These are phyloP conservation scores for Entrophospora sp. DNA, from an alignment of 192 early-diverging fungal species.

Conservation along the genomic window DNA sequence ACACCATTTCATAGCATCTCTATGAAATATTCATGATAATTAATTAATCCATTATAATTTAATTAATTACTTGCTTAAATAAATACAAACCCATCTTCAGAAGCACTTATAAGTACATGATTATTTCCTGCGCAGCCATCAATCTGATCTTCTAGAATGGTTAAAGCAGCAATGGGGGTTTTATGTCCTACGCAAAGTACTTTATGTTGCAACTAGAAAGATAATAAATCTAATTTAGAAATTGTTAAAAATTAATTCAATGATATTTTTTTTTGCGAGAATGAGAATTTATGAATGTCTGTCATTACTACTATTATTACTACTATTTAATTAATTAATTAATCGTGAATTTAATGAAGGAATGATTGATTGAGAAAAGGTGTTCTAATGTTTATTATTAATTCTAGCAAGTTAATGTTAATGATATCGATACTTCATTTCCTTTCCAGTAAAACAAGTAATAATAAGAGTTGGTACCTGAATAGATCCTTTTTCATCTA, in stretches of 20 bases:
- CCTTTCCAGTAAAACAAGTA: no score
- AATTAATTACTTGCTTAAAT: slow-evolving; percentile 3
- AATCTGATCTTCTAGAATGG: slow-evolving; percentile 29
- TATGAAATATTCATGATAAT: slow-evolving; percentile 34
- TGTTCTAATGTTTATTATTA: no score
- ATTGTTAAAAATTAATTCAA: neutral
- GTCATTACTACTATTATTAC: neutral
- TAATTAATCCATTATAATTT: neutral
- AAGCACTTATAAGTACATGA: slow-evolving; percentile 45
- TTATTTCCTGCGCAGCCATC: slow-evolving; percentile 32
- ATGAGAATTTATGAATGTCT: neutral
- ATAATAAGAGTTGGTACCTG: neutral
- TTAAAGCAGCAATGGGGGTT: slow-evolving; percentile 36
- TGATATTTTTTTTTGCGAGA: neutral
- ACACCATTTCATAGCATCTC: slow-evolving; percentile 19
- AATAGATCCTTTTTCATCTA: neutral
- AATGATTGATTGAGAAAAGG: neutral
- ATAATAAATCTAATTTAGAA: neutral
- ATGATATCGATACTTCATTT: no score
- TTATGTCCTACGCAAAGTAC: slow-evolving; percentile 43
- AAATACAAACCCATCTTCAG: slow-evolving; percentile 43
- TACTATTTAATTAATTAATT: neutral
- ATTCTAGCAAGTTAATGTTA: no score
- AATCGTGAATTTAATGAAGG: neutral
- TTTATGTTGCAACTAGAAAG: slow-evolving; percentile 31